These are phyloP conservation scores for Cicer pinnatifidum DNA, from an alignment of 306 rosid species.

Conservation along the genomic window DNA sequence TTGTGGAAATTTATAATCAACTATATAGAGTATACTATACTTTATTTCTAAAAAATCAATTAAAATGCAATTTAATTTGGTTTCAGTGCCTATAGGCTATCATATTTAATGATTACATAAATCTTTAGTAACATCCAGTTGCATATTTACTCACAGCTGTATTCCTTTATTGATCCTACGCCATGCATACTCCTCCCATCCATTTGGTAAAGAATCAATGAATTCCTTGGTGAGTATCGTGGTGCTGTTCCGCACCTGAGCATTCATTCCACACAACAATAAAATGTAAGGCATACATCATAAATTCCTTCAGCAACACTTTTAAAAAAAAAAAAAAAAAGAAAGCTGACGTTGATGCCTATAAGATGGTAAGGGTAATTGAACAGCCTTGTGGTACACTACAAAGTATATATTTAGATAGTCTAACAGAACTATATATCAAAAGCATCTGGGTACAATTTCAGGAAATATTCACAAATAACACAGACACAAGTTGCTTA, in stretches of 20 bases:
- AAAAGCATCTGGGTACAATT: conserved; percentile 26
- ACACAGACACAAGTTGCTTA: conserved; percentile 42
- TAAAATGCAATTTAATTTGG: conserved; percentile 24
- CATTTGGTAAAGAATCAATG: conserved; percentile 89
- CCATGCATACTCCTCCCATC: conserved; percentile 99
- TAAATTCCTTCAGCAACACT: conserved; percentile 30
- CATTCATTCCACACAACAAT: conserved; percentile 56
- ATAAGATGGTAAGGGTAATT: conserved; percentile 12
- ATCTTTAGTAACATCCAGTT: conserved; percentile 28
- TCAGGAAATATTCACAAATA: conserved; percentile 12
- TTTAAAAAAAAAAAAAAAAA: neutral
- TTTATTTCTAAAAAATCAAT: conserved; percentile 39
- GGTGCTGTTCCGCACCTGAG: conserved; percentile 96
- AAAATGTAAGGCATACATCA: conserved; percentile 53
- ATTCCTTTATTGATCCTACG: conserved; percentile 94
- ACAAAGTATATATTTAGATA: conserved; percentile 6
- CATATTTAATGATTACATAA: conserved; percentile 29
- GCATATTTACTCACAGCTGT: conserved; percentile 66
- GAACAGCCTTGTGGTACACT: neutral
- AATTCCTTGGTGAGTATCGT: conserved; percentile 92
- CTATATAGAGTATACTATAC: neutral
- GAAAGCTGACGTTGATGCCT: conserved; percentile 18
- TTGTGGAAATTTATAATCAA: conserved; percentile 16
- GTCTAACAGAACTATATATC: conserved; percentile 38
- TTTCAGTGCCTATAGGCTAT: neutral